phyloP scores from a whole-genome alignment of 305 asterid genomes.

The Solanum hybrid region DNA sequence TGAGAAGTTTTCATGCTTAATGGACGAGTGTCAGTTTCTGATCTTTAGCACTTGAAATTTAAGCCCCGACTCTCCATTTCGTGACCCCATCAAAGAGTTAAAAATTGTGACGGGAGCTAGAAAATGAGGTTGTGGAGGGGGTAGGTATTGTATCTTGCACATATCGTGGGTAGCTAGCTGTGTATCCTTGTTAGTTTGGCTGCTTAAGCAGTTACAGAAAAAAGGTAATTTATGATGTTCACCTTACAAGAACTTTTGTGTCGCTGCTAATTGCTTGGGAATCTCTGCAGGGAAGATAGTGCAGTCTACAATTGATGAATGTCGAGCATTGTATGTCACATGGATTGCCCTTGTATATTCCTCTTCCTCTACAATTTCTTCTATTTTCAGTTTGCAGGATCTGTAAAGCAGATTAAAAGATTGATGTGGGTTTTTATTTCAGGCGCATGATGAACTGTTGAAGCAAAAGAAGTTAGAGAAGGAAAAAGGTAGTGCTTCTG shows the following conservation, averaged over 20 bases:
- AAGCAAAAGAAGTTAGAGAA: slow-evolving; percentile 65
- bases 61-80: neutral
- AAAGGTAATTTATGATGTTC: neutral
- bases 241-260: neutral
- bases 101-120: neutral
- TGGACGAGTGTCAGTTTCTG: neutral
- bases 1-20: neutral
- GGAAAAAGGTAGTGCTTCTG: slow-evolving; percentile 45
- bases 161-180: neutral
- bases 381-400: slow-evolving; percentile 11
- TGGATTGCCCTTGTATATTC: slow-evolving; percentile 70
- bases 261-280: slow-evolving; percentile 12
- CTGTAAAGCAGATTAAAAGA: neutral
- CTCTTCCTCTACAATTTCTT: slow-evolving; percentile 6
- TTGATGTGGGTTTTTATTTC: slow-evolving; percentile 28
- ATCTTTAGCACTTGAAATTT: neutral
- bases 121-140: neutral
- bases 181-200: neutral
- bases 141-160: neutral
- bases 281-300: slow-evolving; percentile 84
- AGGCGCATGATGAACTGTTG: slow-evolving; percentile 67
- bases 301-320: slow-evolving; percentile 87
- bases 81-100: neutral
- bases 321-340: slow-evolving; percentile 68
- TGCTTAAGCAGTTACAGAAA: neutral